Conservation (phyloP, 2,329 filamentous ascomycete genomes). For the Xylaria multiplex region DNA sequence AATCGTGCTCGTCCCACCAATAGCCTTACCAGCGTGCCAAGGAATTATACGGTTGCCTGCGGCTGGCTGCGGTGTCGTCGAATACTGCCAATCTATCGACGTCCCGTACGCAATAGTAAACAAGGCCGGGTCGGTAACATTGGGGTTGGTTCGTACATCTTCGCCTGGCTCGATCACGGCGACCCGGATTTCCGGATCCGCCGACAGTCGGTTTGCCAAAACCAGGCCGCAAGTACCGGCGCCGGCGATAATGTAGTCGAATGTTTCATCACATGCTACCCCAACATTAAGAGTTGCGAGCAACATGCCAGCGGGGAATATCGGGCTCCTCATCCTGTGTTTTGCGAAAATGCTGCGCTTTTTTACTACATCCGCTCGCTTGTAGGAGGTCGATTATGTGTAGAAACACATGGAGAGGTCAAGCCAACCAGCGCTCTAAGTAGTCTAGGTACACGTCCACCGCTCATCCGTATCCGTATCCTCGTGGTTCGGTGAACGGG, state of each 20-base stretch:
- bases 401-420: not conserved
- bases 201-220: constrained; percentile 52
- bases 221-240: constrained; percentile 52
- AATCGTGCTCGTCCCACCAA: constrained; percentile 54
- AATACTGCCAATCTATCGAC: constrained; percentile 51
- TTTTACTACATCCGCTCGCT: not conserved
- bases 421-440: not conserved
- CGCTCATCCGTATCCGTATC: constrained; percentile 7
- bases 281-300: constrained; percentile 10
- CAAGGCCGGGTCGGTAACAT: constrained; percentile 46
- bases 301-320: constrained; percentile 1
- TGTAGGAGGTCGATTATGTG: too few species aligned
- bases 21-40: constrained; percentile 52
- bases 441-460: constrained; percentile 10
- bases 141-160: constrained; percentile 50
- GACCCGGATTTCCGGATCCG: constrained; percentile 49
- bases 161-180: constrained; percentile 53
- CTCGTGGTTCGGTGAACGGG: constrained; percentile 17
- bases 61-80: constrained; percentile 47
- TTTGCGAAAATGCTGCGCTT: not conserved
- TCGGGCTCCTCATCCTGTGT: constrained; percentile 20
- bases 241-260: constrained; percentile 54
- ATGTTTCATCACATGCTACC: constrained; percentile 39
- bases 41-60: constrained; percentile 49
- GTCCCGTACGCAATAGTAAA: constrained; percentile 46